Conservation (phyloP, 495 filamentous ascomycete genomes). For the Penicillium dipodomyicola region DNA sequence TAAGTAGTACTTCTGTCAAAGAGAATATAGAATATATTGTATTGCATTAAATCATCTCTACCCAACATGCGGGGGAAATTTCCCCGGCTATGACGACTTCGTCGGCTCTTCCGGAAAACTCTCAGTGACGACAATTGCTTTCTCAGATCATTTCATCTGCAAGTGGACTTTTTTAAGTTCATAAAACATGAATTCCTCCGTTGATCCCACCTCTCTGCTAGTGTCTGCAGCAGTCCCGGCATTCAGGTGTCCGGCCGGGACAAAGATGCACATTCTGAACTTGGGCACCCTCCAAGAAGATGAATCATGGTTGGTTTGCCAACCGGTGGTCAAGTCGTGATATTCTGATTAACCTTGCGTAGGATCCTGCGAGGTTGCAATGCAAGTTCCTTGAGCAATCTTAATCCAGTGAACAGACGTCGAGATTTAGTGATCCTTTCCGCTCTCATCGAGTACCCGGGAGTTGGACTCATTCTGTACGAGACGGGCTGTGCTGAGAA, state of each 20-base stretch:
- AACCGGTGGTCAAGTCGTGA: background rate
- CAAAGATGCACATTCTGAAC: constrained; percentile 34
- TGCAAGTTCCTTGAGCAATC: constrained; percentile 24
- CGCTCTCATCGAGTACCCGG: constrained; percentile 51
- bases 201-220: constrained; percentile 8
- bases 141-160: background rate
- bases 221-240: constrained; percentile 17
- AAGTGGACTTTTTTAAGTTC: no score
- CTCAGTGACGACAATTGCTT: background rate
- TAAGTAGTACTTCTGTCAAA: no score
- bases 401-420: constrained; percentile 34
- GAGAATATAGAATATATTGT: no score
- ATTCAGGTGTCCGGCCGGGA: constrained; percentile 24
- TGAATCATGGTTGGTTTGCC: constrained; percentile 23
- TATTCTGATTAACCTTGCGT: background rate
- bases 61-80: no score
- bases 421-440: constrained; percentile 43
- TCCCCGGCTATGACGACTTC: background rate
- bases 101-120: background rate
- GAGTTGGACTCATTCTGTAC: constrained; percentile 49
- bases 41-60: no score
- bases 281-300: constrained; percentile 29
- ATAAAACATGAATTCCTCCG: background rate
- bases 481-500: constrained; percentile 53
- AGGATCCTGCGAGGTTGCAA: constrained; percentile 33